Evolutionary conservation across 1,284 basidiomycete species (phyloP).

Genomic region (Cystobasidiaceae sp.): DNA sequence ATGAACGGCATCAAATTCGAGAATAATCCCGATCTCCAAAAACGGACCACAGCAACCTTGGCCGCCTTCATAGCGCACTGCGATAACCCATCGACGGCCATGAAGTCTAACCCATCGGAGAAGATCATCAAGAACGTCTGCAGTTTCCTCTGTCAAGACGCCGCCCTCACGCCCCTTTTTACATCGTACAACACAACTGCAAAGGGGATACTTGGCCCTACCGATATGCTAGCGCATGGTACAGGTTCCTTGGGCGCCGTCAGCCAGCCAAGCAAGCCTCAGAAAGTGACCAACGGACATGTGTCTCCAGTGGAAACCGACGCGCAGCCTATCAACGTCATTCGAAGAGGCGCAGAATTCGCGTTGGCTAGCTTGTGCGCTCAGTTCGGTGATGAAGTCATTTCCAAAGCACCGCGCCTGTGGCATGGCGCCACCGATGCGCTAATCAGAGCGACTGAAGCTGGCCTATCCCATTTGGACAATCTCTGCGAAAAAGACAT

Average conservation of each 20-base stretch:
- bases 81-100: constrained; percentile 59
- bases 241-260: background rate
- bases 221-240: constrained; percentile 25
- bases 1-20: constrained; percentile 99
- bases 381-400: constrained; percentile 67
- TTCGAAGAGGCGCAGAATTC: constrained; percentile 71
- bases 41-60: constrained; percentile 77
- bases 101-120: constrained; percentile 60
- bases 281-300: too few relatives aligned
- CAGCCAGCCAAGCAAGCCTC: background rate
- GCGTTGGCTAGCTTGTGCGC: constrained; percentile 75
- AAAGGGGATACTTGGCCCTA: constrained; percentile 61
- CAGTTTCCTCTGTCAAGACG: constrained; percentile 92
- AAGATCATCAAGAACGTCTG: constrained; percentile 98
- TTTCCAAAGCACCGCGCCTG: constrained; percentile 77
- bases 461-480: constrained; percentile 41
- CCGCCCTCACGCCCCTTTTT: constrained; percentile 83
- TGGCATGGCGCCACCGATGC: constrained; percentile 88
- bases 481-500: too few relatives aligned
- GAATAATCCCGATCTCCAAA: constrained; percentile 81
- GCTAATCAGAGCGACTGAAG: constrained; percentile 49
- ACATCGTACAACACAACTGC: constrained; percentile 57
- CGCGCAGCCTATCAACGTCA: too few relatives aligned
- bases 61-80: constrained; percentile 85
- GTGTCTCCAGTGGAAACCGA: too few relatives aligned